Base-by-base conservation (phyloP, 169 alveolate species). In the Miamiensis avidus region DNA sequence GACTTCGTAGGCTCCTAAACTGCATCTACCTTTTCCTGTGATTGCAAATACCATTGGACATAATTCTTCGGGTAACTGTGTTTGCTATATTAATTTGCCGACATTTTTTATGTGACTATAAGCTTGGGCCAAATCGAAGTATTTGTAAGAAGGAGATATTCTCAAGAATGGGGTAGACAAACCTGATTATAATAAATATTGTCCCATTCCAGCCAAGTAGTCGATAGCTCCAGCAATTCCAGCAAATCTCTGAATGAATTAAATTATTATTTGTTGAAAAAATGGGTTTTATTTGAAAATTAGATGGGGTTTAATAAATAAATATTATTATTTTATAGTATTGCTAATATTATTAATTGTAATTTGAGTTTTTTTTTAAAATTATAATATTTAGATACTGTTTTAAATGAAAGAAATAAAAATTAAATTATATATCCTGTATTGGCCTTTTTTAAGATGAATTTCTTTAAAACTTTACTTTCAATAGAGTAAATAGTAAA, bases 161-260 rank as follows among this genome's bases (percentile, higher is more conserved):
- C 79, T 82, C 15, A 94, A 64, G 69, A 94, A 94, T 33, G 96
- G 95, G 31, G 96, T 86, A 0, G 83, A 28, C n/a, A 88, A 29
- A 27, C 90, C 84, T 65, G 86, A 82, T 69, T 89, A 81, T 11
- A 94, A 85, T 49, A 91, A 73, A 64, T 74, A 89, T 49, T 94
- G 89, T 30, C 97, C 97, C 26, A 91, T 83, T 27, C 95, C 97
- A 81, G 92, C 88, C 65, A 94, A 78, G 65, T 91, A 93, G 65
- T 92, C 95, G 27, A 93, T 85, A 0, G 88, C 82, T 25, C 97
- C 97, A 31, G 96, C 96, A 25, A 91, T 89, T 74, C 97, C 97
- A 25, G 97, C 97, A 83, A 84, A 93, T 34, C 91, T 82, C 69
- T 49, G 20, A 49, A 49, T n/a, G n/a, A n/a, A n/a, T n/a, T n/a